Evolutionary conservation across 2,329 filamentous ascomycete species (phyloP), one percentile per base, ranked within the genome.

Genomic region (Cucurbitaria berberidis): DNA sequence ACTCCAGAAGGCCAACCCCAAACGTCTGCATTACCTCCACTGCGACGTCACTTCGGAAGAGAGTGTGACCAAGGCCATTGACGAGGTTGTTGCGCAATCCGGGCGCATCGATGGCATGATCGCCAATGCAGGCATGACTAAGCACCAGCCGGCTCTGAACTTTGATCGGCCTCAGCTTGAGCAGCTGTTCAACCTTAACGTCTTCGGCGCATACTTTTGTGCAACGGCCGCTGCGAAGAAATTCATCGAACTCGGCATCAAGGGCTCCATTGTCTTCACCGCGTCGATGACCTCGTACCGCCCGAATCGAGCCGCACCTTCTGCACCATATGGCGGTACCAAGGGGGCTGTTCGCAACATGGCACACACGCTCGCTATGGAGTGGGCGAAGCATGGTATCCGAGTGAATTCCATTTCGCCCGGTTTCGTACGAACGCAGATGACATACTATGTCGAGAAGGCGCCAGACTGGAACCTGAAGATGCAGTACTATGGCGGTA

Each of bases 401-500:
- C 87, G 90, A 32, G 89, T 93, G 68, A 95, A 95, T 83, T 88
- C 86, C 76, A 91, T 93, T 77, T 90, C 87, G 6, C 90, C 90
- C 18, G 90, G 90, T 26, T 93, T 93, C 80, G 93, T 93, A 87
- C 89, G 93, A 80, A 95, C 90, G 43, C 75, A 60, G 67, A 80
- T 80, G 78, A 80, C 78, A 2, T 80, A 81, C 62, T 82, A 77
- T 64, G 76, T 82, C 3, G 78, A 80, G 18, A 74, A 75, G 44
- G 76, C 79, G 44, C 74, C 77, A 0, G 81, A 83, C 54, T 83
- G 80, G 78, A 77, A 81, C 42, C 66, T 79, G 54, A 81, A 83
- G 69, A 74, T 83, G 60, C 78, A 81, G 66, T 83, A 83, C 61
- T 83, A 83, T 59, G 80, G 81, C 8, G 81, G 80, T 1, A 81